These are phyloP conservation scores for Peronosclerospora sorghi DNA, from an alignment of 352 stramenopile genomes.

Conservation along the genomic window DNA sequence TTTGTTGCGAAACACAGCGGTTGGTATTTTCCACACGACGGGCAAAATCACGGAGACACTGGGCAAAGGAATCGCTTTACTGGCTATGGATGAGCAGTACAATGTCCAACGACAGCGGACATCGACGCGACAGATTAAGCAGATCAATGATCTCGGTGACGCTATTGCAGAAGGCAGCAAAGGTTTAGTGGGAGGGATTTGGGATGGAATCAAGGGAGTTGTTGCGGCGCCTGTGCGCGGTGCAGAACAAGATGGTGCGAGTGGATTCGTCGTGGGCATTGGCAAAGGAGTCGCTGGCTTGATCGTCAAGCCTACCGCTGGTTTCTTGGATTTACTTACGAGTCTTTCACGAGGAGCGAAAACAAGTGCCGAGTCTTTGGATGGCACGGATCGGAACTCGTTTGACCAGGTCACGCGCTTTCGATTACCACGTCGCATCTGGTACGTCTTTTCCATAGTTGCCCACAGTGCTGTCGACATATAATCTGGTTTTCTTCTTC, in stretches of 20 bases:
- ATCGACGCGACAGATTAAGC: conserved; percentile 62
- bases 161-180: conserved; percentile 76
- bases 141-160: conserved; percentile 68
- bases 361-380: conserved; percentile 69
- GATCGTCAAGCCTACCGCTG: conserved; percentile 74
- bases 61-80: conserved; percentile 72
- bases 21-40: conserved; percentile 85
- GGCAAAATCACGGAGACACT: conserved; percentile 85
- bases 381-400: conserved; percentile 34
- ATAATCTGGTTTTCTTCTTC: not conserved
- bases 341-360: conserved; percentile 73
- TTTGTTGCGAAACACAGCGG: conserved; percentile 74
- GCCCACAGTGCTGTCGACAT: too few relatives aligned
- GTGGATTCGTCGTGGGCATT: conserved; percentile 77
- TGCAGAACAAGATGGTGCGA: conserved; percentile 62
- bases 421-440: conserved; percentile 59
- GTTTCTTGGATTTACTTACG: conserved; percentile 74
- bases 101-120: conserved; percentile 71
- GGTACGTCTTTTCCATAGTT: conserved; percentile 48
- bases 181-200: conserved; percentile 65
- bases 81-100: conserved; percentile 84
- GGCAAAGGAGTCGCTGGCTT: conserved; percentile 73
- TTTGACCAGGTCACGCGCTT: conserved; percentile 49
- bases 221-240: conserved; percentile 64
- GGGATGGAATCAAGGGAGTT: conserved; percentile 75